phyloP scores from a whole-genome alignment of 345 rosid species.

The Euphorbia pulcherrima region DNA sequence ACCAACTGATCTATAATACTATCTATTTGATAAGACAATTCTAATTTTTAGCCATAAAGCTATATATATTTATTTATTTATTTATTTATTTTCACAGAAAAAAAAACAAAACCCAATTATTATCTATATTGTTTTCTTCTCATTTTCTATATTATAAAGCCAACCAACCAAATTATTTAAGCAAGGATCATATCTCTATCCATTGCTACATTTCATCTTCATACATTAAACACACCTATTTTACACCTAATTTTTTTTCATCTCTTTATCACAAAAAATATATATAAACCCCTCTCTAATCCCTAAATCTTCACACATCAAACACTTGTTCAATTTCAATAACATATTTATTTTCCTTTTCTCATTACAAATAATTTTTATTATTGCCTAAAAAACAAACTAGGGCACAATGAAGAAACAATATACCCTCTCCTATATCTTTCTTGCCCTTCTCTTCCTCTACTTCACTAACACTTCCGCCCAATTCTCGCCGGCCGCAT shows the following conservation, averaged over 20 bases:
- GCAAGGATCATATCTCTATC: neutral
- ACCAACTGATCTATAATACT: no score
- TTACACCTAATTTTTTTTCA: neutral
- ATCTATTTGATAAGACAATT: slow-evolving; percentile 5
- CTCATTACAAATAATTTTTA: neutral
- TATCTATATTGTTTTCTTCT: no score
- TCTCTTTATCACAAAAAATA: neutral
- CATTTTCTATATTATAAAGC: no score
- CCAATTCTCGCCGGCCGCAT: slow-evolving; percentile 9
- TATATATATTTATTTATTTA: no score
- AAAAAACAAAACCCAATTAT: no score
- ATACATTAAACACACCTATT: neutral
- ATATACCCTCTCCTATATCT: slow-evolving; percentile 4
- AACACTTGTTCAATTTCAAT: neutral
- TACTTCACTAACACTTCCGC: neutral
- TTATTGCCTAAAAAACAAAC: neutral
- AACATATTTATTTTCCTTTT: neutral
- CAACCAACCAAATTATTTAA: no score
- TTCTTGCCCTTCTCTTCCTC: slow-evolving; percentile 6
- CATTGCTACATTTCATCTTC: neutral
- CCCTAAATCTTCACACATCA: neutral
- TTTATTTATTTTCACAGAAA: no score
- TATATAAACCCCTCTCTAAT: slow-evolving; percentile 5
- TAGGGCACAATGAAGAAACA: neutral
- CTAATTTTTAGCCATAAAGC: neutral